These are phyloP conservation scores for Pelargonium citronellum DNA, from an alignment of 441 rosid species.

Conservation along the genomic window DNA sequence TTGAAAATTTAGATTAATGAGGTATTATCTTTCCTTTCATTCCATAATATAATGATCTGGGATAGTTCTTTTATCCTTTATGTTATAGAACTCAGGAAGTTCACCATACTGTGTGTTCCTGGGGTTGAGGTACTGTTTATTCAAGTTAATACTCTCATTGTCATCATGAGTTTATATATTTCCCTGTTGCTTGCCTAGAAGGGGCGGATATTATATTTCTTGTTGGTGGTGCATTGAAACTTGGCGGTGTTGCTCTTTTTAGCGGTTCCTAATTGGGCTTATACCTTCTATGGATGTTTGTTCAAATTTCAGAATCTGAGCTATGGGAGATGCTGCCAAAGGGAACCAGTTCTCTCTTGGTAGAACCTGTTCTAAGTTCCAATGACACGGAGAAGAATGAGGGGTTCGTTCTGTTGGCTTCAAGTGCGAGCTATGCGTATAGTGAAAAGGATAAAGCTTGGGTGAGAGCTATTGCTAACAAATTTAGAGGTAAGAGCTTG, in stretches of 20 bases:
- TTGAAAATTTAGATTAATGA: neutral
- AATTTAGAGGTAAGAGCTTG: constrained; percentile 46
- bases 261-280: neutral
- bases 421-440: constrained; percentile 64
- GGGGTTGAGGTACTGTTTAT: neutral
- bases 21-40: neutral
- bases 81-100: neutral
- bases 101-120: neutral
- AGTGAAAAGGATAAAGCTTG: constrained; percentile 71
- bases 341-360: constrained; percentile 42
- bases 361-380: constrained; percentile 43
- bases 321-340: constrained; percentile 48
- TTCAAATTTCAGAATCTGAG: constrained; percentile 44
- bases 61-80: neutral
- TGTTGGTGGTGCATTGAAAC: neutral
- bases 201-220: neutral
- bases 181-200: neutral
- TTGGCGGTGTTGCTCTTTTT: neutral
- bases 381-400: constrained; percentile 27
- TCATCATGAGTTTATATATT: neutral
- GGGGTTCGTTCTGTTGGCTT: constrained; percentile 67
- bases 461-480: constrained; percentile 66
- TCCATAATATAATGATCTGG: no score
- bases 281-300: constrained; percentile 16
- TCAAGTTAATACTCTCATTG: neutral